Base-by-base conservation (phyloP, 257 asterid species). In the Penstemon newberryi region DNA sequence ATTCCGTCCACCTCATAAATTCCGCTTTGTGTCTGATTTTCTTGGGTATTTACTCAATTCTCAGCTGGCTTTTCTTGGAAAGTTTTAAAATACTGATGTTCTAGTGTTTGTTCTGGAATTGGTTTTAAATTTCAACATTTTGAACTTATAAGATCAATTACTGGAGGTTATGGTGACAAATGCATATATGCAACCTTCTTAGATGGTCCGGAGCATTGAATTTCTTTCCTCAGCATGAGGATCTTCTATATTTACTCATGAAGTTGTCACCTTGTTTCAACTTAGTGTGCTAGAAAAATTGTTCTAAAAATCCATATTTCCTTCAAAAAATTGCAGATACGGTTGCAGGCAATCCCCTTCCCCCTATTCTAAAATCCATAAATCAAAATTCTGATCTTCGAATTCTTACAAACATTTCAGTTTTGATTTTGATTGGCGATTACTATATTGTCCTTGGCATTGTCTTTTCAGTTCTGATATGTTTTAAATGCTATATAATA, bases 1-100 rank as follows among this genome's bases (percentile, higher is more conserved):
- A 18, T 56, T 43, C 25, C 13, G 6, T 54, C 5, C 57, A 36
- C 33, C 47, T 52, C 69, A 0, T 70, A 60, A 46, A 52, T 13
- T 49, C 44, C 45, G 50, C 72, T 15, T 7, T 51, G 56, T 73
- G 43, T 63, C 70, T 37, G 39, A 54, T 57, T 61, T 53, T 43
- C 18, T 6, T 42, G 68, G 59, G 71, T 46, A 44, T 56, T 46
- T 69, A 8, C 50, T 43, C 66, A 47, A 56, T 51, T 5, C 44
- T 67, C 42, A 13, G 0, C 8, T 47, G 39, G 8, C 65, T 69
- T 56, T 56, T 62, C 58, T 51, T 63, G 44, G 37, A 19, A 59
- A 55, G 41, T 6, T 19, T 19, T 41, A n/a, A 51, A 36, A 53
- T 49, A 12, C 15, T 56, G 4, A 50, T 4, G 40, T 65, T 65